A percentile compares a stretch with the other conserved stretches of the same genome.
These are phyloP conservation scores for Hypericum perforatum DNA, from an alignment of 345 rosid species.

Conservation along the genomic window DNA sequence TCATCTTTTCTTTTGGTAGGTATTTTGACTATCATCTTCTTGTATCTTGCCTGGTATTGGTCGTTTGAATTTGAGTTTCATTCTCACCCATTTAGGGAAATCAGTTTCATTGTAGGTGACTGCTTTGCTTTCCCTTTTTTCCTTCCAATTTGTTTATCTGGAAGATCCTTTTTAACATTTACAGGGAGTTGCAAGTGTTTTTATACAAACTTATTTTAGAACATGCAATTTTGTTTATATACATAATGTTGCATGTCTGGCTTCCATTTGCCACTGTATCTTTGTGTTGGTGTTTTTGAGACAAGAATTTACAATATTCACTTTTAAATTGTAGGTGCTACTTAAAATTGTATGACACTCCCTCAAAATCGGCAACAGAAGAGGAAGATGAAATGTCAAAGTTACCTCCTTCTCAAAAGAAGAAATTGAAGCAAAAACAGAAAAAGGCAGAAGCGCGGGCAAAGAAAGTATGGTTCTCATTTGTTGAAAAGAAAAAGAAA, in stretches of 20 bases:
- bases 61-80: too few species aligned
- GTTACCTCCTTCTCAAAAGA: conserved; percentile 81
- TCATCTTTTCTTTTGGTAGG: too few species aligned
- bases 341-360: conserved; percentile 73
- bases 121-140: too few species aligned
- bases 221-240: too few species aligned
- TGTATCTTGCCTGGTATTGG: too few species aligned
- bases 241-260: background rate
- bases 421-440: conserved; percentile 85
- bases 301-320: background rate
- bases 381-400: conserved; percentile 76
- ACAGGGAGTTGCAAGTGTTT: too few species aligned
- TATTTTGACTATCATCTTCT: too few species aligned
- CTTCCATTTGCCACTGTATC: background rate
- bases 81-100: too few species aligned
- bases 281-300: background rate
- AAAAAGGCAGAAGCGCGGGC: conserved; percentile 96
- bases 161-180: too few species aligned
- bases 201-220: too few species aligned
- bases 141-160: too few species aligned
- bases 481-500: background rate
- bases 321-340: conserved; percentile 65
- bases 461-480: conserved; percentile 53
- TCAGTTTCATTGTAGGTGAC: too few species aligned
- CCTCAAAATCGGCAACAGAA: conserved; percentile 54